Evolutionary conservation across 2,329 filamentous ascomycete genomes (phyloP).

Genomic region (Thelonectria blattea): DNA sequence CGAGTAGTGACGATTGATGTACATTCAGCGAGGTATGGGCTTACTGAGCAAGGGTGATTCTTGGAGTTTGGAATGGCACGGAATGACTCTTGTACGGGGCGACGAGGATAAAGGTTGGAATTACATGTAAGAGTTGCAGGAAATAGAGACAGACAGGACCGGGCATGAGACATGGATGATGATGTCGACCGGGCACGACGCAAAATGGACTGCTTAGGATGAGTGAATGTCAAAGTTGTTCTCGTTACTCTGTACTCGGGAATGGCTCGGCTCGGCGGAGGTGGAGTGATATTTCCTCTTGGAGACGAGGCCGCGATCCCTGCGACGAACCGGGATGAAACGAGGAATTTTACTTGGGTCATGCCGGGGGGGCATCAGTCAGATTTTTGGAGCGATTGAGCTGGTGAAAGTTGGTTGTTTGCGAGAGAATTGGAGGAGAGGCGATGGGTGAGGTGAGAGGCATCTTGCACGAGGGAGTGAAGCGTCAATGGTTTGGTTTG

Average conservation of each 20-base stretch:
- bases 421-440: background rate
- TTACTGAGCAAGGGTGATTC: background rate
- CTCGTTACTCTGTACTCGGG: background rate
- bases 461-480: background rate
- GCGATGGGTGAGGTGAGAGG: background rate
- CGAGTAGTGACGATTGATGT: background rate
- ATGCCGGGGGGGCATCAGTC: background rate
- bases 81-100: background rate
- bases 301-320: background rate
- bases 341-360: too few relatives aligned
- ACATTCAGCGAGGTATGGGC: background rate
- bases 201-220: background rate
- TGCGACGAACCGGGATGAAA: background rate
- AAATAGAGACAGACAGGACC: background rate
- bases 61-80: background rate
- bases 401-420: background rate
- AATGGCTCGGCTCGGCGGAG: background rate
- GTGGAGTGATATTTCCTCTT: background rate
- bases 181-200: background rate
- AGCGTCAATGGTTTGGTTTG: background rate
- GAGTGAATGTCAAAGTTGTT: background rate
- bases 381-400: background rate
- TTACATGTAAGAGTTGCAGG: background rate
- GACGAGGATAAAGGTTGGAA: conserved; percentile 1
- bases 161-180: background rate